These are phyloP conservation scores for Solidago caesia DNA, from an alignment of 129 eudicot species.

Conservation along the genomic window DNA sequence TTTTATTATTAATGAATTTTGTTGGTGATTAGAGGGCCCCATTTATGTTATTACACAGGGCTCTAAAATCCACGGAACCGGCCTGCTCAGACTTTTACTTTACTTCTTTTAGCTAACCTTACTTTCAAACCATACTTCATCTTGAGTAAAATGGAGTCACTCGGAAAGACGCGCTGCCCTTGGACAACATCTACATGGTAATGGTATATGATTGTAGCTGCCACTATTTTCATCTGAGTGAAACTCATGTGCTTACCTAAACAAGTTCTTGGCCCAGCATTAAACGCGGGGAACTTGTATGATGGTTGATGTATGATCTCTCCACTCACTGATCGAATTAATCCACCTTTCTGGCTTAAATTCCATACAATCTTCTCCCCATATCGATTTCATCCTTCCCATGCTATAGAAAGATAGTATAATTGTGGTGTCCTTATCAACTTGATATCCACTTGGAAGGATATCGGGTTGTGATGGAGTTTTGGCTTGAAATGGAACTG, in stretches of 20 bases:
- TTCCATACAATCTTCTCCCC: constrained; percentile 46
- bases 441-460: constrained; percentile 47
- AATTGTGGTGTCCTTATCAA: constrained; percentile 18
- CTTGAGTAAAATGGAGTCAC: constrained; percentile 29
- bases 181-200: constrained; percentile 23
- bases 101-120: constrained; percentile 20
- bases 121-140: constrained; percentile 47
- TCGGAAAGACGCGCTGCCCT: constrained; percentile 33
- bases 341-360: constrained; percentile 59
- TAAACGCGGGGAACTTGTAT: constrained; percentile 34
- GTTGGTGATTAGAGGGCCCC: no score
- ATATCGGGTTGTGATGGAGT: constrained; percentile 26
- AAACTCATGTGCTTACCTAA: constrained; percentile 40
- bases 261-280: constrained; percentile 48
- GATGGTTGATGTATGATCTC: constrained; percentile 32
- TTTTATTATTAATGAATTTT: no score
- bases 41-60: no score
- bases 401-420: constrained; percentile 35
- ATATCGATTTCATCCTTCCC: constrained; percentile 45
- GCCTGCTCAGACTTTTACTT: not conserved
- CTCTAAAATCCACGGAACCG: not conserved
- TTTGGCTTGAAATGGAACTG: constrained; percentile 30
- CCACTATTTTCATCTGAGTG: constrained; percentile 42
- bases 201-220: constrained; percentile 32
- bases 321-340: not conserved